Conservation (phyloP, 805 yeast species). For the Helenozyma baotianmanensis region DNA sequence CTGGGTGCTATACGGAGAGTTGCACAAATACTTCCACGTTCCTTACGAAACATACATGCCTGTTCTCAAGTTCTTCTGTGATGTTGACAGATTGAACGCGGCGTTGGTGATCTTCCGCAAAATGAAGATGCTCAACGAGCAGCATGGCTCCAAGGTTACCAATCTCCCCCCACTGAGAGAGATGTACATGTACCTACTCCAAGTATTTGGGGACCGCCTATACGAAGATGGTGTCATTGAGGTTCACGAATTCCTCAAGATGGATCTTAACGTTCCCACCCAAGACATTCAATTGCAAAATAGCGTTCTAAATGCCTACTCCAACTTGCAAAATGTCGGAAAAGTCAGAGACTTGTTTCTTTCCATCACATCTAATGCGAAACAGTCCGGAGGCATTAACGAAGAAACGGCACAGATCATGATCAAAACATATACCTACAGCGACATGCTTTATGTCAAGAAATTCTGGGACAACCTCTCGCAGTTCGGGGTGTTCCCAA, state of each 20-base stretch:
- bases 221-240: conserved; percentile 65
- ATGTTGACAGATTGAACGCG: conserved; percentile 52
- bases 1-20: conserved; percentile 54
- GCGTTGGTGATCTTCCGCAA: conserved; percentile 60
- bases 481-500: conserved; percentile 48
- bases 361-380: conserved; percentile 50
- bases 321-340: conserved; percentile 50
- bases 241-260: conserved; percentile 57
- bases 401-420: conserved; percentile 63
- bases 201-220: conserved; percentile 52
- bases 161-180: conserved; percentile 26
- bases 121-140: conserved; percentile 51
- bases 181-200: conserved; percentile 57
- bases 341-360: conserved; percentile 59
- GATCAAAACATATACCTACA: conserved; percentile 57
- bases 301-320: conserved; percentile 59
- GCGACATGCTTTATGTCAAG: conserved; percentile 52
- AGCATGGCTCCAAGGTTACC: conserved; percentile 33
- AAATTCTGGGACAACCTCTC: conserved; percentile 60
- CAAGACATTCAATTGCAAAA: conserved; percentile 58
- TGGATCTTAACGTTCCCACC: conserved; percentile 49
- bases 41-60: conserved; percentile 59
- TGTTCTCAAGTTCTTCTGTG: conserved; percentile 53
- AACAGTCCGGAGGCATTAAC: conserved; percentile 45
- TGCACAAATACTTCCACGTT: conserved; percentile 51